Conservation (phyloP, 2,329 filamentous ascomycete genomes). For the Phyllosticta capitalensis region DNA sequence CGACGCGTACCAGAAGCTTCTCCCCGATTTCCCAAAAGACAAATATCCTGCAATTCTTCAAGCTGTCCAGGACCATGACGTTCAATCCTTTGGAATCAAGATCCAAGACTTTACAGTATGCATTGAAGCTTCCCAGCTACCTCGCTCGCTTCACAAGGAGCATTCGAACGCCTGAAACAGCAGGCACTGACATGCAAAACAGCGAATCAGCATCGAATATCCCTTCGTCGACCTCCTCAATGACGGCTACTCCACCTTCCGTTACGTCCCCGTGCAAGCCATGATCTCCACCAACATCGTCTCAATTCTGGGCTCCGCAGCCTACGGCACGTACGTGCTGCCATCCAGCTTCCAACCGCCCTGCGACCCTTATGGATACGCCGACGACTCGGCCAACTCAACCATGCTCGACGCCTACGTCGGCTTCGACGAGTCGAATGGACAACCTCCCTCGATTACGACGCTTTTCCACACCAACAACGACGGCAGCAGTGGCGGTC, state of each 20-base stretch:
- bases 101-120: constrained; percentile 43
- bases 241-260: constrained; percentile 44
- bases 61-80: constrained; percentile 43
- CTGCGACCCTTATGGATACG: constrained; percentile 39
- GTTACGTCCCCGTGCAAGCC: constrained; percentile 40
- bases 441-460: constrained; percentile 7
- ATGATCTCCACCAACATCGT: constrained; percentile 35
- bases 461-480: constrained; percentile 20
- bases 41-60: constrained; percentile 47
- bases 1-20: constrained; percentile 36
- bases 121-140: constrained; percentile 3
- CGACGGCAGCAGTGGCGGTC: not conserved
- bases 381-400: not conserved
- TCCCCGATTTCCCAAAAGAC: constrained; percentile 41
- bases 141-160: too few relatives aligned
- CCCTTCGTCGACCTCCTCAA: constrained; percentile 46
- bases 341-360: constrained; percentile 37
- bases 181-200: constrained; percentile 14
- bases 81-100: constrained; percentile 34
- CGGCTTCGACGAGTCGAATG: constrained; percentile 13
- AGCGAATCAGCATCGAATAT: constrained; percentile 45
- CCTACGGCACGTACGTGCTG: constrained; percentile 38
- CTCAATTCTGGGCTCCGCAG: constrained; percentile 36
- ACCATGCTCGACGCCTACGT: constrained; percentile 17
- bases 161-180: not conserved